phyloP scores from a whole-genome alignment of 345 rosid species.

The Eucalyptus marginata region DNA sequence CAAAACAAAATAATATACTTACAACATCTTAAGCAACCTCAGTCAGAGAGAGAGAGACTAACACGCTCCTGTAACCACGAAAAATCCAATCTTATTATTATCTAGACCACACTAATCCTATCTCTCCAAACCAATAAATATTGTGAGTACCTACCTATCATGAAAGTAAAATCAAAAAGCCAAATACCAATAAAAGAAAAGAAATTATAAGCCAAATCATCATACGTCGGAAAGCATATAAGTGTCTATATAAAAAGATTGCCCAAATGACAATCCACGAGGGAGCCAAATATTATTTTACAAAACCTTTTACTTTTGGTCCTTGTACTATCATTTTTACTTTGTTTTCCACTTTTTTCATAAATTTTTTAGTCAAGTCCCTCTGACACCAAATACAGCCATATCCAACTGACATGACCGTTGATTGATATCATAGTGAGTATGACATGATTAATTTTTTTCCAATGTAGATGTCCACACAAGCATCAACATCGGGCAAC shows the following conservation, averaged over 20 bases:
- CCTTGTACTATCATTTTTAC: neutral
- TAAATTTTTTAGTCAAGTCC: rapidly evolving
- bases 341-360: no score
- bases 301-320: rapidly evolving
- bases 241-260: rapidly evolving
- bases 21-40: no score
- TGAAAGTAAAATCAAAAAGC: neutral
- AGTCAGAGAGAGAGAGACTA: no score
- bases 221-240: neutral
- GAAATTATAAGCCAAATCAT: neutral
- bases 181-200: neutral
- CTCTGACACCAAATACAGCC: rapidly evolving
- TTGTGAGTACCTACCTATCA: no score
- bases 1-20: no score
- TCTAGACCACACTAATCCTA: rapidly evolving
- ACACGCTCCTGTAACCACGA: rapidly evolving
- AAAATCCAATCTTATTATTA: no score
- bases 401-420: rapidly evolving
- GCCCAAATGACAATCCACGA: rapidly evolving
- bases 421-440: rapidly evolving
- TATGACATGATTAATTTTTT: neutral
- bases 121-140: no score
- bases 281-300: neutral
- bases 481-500: neutral
- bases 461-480: neutral